Conservation (phyloP, 108 stramenopile genomes). For the Cylindrotheca fusiformis region DNA sequence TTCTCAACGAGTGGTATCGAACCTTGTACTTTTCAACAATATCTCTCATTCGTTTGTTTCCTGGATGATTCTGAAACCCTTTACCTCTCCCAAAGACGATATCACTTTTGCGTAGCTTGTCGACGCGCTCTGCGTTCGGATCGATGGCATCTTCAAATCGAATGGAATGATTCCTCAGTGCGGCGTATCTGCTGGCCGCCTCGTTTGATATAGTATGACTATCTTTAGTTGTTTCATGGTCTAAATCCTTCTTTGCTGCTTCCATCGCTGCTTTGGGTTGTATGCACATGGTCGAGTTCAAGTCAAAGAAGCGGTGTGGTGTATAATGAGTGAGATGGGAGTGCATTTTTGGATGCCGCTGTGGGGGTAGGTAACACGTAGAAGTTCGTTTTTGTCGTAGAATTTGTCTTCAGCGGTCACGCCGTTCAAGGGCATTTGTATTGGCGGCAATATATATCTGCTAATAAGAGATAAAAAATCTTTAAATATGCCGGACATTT, state of each 20-base stretch:
- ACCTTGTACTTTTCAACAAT: conserved; percentile 16
- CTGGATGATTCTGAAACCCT: conserved; percentile 19
- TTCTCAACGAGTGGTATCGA: conserved; percentile 10
- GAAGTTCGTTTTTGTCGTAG: too few species aligned
- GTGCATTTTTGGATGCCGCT: too few species aligned
- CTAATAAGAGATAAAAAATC: too few species aligned
- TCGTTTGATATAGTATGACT: not conserved
- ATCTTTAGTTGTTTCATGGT: not conserved
- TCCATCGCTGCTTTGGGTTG: not conserved
- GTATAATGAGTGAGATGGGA: too few species aligned
- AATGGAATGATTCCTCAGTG: not conserved
- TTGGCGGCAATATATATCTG: too few species aligned
- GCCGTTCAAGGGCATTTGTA: too few species aligned
- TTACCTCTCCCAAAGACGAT: conserved; percentile 17
- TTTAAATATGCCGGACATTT: too few species aligned
- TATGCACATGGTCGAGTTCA: too few species aligned
- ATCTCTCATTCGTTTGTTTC: conserved; percentile 16
- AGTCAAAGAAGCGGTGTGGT: too few species aligned
- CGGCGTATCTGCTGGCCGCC: not conserved
- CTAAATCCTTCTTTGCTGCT: not conserved
- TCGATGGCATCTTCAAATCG: not conserved
- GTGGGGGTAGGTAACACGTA: too few species aligned
- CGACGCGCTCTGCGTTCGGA: not conserved
- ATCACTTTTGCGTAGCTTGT: conserved; percentile 1
- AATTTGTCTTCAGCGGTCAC: too few species aligned